phyloP scores from a whole-genome alignment of 129 eudicot species.

The Chrysanthemum makinoi region DNA sequence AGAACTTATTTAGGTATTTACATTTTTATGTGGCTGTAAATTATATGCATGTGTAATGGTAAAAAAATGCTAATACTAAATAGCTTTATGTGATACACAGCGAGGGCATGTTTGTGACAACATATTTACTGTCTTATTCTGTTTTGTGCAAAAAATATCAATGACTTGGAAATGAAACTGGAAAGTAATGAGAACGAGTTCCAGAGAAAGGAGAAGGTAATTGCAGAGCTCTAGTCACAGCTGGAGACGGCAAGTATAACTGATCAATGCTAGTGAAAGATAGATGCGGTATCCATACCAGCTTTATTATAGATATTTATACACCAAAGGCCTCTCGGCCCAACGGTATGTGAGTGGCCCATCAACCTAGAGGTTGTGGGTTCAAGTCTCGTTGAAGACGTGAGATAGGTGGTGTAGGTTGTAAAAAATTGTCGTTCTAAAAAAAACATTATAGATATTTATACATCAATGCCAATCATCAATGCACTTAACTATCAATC shows the following conservation, averaged over 20 bases:
- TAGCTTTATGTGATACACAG: constrained; percentile 6
- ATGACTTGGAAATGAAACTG: constrained; percentile 45
- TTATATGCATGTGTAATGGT: too few relatives aligned
- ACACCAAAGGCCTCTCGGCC: too few relatives aligned
- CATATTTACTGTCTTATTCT: constrained; percentile 7
- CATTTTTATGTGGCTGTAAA: too few relatives aligned
- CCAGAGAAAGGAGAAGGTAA: constrained; percentile 39
- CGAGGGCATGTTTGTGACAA: neutral
- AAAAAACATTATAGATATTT: neutral
- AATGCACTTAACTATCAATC: constrained; percentile 13
- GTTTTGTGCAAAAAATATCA: constrained; percentile 47
- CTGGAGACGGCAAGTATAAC: constrained; percentile 40
- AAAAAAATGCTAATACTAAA: neutral
- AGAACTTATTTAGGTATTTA: too few relatives aligned
- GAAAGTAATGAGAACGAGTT: constrained; percentile 40
- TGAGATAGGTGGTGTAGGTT: too few relatives aligned
- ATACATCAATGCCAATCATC: too few relatives aligned
- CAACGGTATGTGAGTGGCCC: too few relatives aligned
- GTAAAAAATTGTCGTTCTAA: neutral
- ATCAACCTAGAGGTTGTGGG: too few relatives aligned
- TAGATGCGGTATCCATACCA: constrained; percentile 54
- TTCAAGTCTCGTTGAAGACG: too few relatives aligned
- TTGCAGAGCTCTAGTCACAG: constrained; percentile 51
- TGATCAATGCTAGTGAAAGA: constrained; percentile 28
- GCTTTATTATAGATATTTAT: neutral